These are phyloP conservation scores for Solanum pennellii DNA, from an alignment of 257 asterid genomes.

Conservation along the genomic window DNA sequence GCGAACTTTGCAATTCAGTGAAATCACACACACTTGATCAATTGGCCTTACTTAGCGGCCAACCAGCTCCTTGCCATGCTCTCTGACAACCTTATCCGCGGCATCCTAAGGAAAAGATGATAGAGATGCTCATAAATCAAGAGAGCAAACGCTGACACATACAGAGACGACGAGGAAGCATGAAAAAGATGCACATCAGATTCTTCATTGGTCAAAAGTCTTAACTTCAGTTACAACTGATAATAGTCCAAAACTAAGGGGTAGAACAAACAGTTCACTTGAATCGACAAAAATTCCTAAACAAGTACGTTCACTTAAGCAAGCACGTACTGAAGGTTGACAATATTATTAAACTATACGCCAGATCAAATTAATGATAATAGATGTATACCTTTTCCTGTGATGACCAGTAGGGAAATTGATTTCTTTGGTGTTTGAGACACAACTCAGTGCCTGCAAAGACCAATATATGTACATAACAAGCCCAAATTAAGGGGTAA, in stretches of 20 bases:
- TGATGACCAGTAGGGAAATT: background rate
- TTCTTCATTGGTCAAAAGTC: background rate
- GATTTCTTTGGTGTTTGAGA: background rate
- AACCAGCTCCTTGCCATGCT: constrained; percentile 10
- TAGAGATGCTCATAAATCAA: background rate
- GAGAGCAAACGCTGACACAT: background rate
- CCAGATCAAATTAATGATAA: background rate
- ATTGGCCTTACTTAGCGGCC: constrained; percentile 20
- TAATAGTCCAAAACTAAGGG: background rate
- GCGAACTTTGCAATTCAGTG: background rate
- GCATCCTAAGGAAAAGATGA: constrained; percentile 2
- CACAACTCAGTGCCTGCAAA: background rate
- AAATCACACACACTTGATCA: constrained; percentile 17
- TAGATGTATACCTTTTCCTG: background rate
- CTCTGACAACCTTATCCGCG: background rate
- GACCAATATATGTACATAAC: background rate
- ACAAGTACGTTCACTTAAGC: background rate
- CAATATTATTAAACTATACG: background rate
- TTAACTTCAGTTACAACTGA: background rate
- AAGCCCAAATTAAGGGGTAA: background rate
- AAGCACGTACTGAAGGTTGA: background rate
- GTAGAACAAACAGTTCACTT: background rate
- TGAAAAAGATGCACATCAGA: background rate
- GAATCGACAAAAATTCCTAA: background rate
- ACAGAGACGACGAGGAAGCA: background rate